Base-by-base conservation (phyloP, 2,329 filamentous ascomycete species). In the Penicillium capsulatum region DNA sequence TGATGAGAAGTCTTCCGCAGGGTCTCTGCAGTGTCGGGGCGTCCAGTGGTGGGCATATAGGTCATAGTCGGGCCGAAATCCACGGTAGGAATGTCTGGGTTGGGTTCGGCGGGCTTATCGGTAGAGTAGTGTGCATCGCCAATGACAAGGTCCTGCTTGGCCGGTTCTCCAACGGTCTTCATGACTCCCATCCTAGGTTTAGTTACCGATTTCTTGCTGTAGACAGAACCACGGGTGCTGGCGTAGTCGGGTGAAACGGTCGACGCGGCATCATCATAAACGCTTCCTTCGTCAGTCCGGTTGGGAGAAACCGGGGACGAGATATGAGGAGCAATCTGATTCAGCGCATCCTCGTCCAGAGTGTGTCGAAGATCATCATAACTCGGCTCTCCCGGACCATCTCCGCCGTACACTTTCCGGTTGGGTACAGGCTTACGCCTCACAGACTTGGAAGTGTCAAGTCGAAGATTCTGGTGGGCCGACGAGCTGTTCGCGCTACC, bases 61-160 rank as follows among this genome's bases (percentile, higher is more conserved):
- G 84, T 83, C 53, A 86, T 69, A 0, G 90, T 95, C 4, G 83
- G 87, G 0, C 91, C 91, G 65, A 96, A 96, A 61, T 96, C 83
- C 47, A 95, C 78, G 3, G 75, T 68, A 1, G 87, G 86, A 44
- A 94, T 80, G 40, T 79, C 74, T 16, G 77, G 71, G 10, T 69
- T 68, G 26, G 59, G 49, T 20, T 55, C 57, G 15, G 48, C 31
- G 13, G 59, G 48, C 26, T 66, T 58, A 29, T 64, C 59, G 31
- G 63, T 53, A 33, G 60, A 53, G 49, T 72, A 72, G 43, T 59
- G 69, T 44, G 64, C 64, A 56, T 75, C 72, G 11, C 71, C 69
- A 38, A 72, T 70, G 33, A 67, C 68, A 45, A 70, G 55, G 24
- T 66, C 63, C 29, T 63, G 67, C 42, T 58, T 59, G n/a, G 68